Evolutionary conservation across 345 rosid species (phyloP).

Genomic region (Hibiscus trionum): DNA sequence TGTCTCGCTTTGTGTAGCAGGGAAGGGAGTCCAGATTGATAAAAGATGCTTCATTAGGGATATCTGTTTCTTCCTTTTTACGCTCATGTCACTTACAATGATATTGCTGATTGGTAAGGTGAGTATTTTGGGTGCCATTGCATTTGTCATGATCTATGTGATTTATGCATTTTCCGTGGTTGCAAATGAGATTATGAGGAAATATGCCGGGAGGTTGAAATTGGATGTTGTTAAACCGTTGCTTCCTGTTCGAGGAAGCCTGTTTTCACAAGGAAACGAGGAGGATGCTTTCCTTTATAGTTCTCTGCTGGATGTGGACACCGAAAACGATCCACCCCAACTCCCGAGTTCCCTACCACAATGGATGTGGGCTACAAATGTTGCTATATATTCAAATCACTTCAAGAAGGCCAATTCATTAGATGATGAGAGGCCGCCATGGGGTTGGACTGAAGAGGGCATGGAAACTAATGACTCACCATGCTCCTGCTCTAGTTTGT

Average conservation of each 20-base stretch:
- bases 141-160: constrained; percentile 59
- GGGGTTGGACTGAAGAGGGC: constrained; percentile 53
- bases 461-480: constrained; percentile 22
- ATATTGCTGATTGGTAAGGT: constrained; percentile 65
- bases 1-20: constrained; percentile 63
- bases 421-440: constrained; percentile 42
- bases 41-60: constrained; percentile 23
- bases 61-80: constrained; percentile 57
- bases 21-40: constrained; percentile 57
- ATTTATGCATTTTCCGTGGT: constrained; percentile 66
- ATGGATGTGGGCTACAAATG: constrained; percentile 83
- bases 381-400: constrained; percentile 65
- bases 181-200: constrained; percentile 72
- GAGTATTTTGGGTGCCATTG: constrained; percentile 48
- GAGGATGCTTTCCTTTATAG: constrained; percentile 33
- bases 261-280: constrained; percentile 35
- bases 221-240: constrained; percentile 39
- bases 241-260: constrained; percentile 42
- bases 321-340: constrained; percentile 23
- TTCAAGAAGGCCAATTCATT: constrained; percentile 20
- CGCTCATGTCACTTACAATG: constrained; percentile 38
- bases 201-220: constrained; percentile 44
- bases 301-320: constrained; percentile 45
- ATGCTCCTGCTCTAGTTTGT: constrained; percentile 29
- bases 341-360: constrained; percentile 52